These are phyloP conservation scores for Yamadazyma philogaea DNA, from an alignment of 805 yeast species.

Conservation along the genomic window DNA sequence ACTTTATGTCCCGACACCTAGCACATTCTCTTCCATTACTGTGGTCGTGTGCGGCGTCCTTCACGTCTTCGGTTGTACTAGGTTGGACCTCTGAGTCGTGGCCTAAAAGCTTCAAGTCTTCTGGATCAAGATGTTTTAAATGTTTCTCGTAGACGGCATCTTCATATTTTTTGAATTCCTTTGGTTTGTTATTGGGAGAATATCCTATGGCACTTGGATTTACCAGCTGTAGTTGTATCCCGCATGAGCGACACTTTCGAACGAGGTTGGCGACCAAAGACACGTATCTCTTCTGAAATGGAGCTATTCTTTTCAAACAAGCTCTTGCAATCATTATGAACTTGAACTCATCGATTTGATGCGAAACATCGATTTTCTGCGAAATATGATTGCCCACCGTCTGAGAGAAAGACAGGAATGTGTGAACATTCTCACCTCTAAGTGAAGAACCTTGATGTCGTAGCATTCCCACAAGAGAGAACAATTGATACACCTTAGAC, in stretches of 20 bases:
- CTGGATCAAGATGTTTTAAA: slow-evolving; percentile 19
- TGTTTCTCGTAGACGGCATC: slow-evolving; percentile 24
- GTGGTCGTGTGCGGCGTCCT: background rate
- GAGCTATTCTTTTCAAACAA: background rate
- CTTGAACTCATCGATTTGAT: background rate
- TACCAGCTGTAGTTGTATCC: slow-evolving; percentile 46
- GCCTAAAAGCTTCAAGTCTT: slow-evolving; percentile 13
- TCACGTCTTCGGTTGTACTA: background rate
- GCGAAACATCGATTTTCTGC: too few relatives aligned
- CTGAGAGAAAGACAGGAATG: too few relatives aligned
- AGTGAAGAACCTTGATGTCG: too few relatives aligned
- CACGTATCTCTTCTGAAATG: background rate
- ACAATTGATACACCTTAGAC: too few relatives aligned
- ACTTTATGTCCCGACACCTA: slow-evolving; percentile 49
- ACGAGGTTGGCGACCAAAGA: slow-evolving; percentile 10
- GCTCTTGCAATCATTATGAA: background rate
- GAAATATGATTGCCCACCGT: too few relatives aligned
- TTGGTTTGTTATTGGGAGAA: slow-evolving; percentile 4
- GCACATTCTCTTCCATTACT: slow-evolving; percentile 39
- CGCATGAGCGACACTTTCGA: slow-evolving; percentile 53
- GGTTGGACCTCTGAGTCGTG: too few relatives aligned
- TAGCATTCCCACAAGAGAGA: too few relatives aligned
- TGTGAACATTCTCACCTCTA: too few relatives aligned
- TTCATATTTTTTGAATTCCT: slow-evolving; percentile 15
- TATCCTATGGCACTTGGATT: slow-evolving; percentile 12